phyloP scores from a whole-genome alignment of 768 basidiomycete genomes.

The Auriculariales sp. region DNA sequence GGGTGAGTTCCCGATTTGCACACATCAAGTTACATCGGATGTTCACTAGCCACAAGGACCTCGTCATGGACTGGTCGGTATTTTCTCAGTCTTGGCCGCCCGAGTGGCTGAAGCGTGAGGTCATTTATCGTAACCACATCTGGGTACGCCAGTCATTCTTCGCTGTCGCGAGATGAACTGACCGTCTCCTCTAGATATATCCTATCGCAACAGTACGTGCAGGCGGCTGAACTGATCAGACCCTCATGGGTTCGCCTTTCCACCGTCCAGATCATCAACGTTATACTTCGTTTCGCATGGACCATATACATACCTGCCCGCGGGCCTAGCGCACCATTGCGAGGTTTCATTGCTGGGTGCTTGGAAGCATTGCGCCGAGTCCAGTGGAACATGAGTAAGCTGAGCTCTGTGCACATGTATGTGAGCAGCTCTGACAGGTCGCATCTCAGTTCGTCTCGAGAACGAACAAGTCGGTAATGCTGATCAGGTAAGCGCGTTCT shows the following conservation, averaged over 20 bases:
- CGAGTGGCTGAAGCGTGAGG: constrained; percentile 53
- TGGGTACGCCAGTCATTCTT: constrained; percentile 25
- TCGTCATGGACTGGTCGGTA: constrained; percentile 87
- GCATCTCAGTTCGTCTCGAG: constrained; percentile 51
- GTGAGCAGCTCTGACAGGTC: neutral
- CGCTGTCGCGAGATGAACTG: neutral
- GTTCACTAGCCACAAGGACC: constrained; percentile 36
- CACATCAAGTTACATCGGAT: neutral
- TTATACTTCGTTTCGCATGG: constrained; percentile 72
- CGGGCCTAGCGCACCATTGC: constrained; percentile 34
- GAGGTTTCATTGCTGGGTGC: constrained; percentile 51
- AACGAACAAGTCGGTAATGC: constrained; percentile 90
- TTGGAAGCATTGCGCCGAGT: constrained; percentile 69
- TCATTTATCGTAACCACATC: constrained; percentile 54
- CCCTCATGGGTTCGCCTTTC: neutral
- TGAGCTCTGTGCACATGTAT: neutral
- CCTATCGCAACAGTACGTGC: constrained; percentile 59
- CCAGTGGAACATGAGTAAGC: constrained; percentile 86
- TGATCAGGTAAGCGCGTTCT: constrained; percentile 35
- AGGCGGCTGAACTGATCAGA: neutral
- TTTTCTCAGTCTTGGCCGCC: constrained; percentile 40
- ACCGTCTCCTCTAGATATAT: constrained; percentile 36
- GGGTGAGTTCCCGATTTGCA: constrained; percentile 37
- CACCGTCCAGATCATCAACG: constrained; percentile 44
- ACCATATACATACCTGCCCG: constrained; percentile 51